These are phyloP conservation scores for Blastomyces emzantsi DNA, from an alignment of 2,329 filamentous ascomycete species.

Conservation along the genomic window DNA sequence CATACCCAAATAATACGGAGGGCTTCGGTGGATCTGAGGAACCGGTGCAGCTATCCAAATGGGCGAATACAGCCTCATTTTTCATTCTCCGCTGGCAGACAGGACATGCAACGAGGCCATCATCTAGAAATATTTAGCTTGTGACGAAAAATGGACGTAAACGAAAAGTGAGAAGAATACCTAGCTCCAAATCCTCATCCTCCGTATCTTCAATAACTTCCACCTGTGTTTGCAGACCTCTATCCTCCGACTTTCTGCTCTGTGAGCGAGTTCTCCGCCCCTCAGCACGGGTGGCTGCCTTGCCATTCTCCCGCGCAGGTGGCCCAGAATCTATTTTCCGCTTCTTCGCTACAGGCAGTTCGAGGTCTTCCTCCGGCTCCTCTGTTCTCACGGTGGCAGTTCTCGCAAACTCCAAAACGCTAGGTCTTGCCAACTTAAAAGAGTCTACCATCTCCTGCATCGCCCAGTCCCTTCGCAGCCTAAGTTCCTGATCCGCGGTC, in stretches of 20 bases:
- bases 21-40: slow-evolving; percentile 1
- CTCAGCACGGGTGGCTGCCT: slow-evolving; percentile 29
- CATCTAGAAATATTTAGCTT: slow-evolving; percentile 40
- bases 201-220: slow-evolving; percentile 35
- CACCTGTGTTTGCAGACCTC: slow-evolving; percentile 13
- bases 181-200: slow-evolving; percentile 32
- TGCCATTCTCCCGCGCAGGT: slow-evolving; percentile 25
- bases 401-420: slow-evolving; percentile 56
- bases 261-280: slow-evolving; percentile 31
- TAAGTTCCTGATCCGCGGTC: slow-evolving; percentile 68
- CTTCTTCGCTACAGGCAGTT: slow-evolving; percentile 27
- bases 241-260: slow-evolving; percentile 18
- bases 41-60: slow-evolving; percentile 60
- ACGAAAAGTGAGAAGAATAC: slow-evolving; percentile 20
- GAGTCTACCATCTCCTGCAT: slow-evolving; percentile 75
- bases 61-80: slow-evolving; percentile 63
- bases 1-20: slow-evolving; percentile 6
- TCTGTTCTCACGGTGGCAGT: slow-evolving; percentile 27
- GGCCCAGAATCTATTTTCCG: slow-evolving; percentile 23
- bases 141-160: background rate
- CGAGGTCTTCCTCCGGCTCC: slow-evolving; percentile 33
- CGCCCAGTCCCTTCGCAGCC: slow-evolving; percentile 73
- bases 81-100: slow-evolving; percentile 76
- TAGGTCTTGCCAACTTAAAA: slow-evolving; percentile 58
- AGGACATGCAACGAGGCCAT: slow-evolving; percentile 74